Evolutionary conservation across 345 rosid genomes (phyloP).

Genomic region (Citrus unshiu): DNA sequence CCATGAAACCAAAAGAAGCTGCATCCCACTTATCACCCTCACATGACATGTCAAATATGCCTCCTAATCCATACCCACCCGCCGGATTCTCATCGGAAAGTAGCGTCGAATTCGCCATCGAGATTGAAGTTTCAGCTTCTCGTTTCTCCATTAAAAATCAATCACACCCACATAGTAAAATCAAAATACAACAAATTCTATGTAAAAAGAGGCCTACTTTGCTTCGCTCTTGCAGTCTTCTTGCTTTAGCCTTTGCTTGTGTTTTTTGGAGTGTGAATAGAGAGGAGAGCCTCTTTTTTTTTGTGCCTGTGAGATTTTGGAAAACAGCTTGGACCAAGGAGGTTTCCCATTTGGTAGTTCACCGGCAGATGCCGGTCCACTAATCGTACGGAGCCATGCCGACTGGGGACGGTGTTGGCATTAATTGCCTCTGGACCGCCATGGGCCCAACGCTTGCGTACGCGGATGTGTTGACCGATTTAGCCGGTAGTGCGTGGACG

Average conservation of each 20-base stretch:
- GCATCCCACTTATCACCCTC: slow-evolving; percentile 20
- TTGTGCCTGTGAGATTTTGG: slow-evolving; percentile 38
- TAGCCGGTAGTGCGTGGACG: slow-evolving; percentile 29
- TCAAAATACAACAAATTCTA: too few species aligned
- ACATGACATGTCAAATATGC: slow-evolving; percentile 61
- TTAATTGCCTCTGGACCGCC: slow-evolving; percentile 42
- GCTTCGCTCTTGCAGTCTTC: neutral
- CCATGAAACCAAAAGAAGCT: slow-evolving; percentile 40
- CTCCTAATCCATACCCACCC: slow-evolving; percentile 15
- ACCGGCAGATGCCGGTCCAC: slow-evolving; percentile 69
- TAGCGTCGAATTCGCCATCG: slow-evolving; percentile 43
- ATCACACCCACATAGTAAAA: slow-evolving; percentile 18
- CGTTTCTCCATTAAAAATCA: slow-evolving; percentile 30
- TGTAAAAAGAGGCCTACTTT: neutral
- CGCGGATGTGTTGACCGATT: slow-evolving; percentile 43
- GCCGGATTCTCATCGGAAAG: slow-evolving; percentile 43
- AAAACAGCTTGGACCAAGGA: slow-evolving; percentile 57
- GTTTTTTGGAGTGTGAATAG: slow-evolving; percentile 45
- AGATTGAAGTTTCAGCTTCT: slow-evolving; percentile 9
- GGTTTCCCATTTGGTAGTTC: slow-evolving; percentile 47
- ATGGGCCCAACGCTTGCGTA: slow-evolving; percentile 20
- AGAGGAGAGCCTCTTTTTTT: neutral
- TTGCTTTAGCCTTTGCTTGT: neutral
- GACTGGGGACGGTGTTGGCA: slow-evolving; percentile 49
- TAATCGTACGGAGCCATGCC: slow-evolving; percentile 23